Evolutionary conservation across 305 asterid species (phyloP).

Genomic region (Petunia hybrid): DNA sequence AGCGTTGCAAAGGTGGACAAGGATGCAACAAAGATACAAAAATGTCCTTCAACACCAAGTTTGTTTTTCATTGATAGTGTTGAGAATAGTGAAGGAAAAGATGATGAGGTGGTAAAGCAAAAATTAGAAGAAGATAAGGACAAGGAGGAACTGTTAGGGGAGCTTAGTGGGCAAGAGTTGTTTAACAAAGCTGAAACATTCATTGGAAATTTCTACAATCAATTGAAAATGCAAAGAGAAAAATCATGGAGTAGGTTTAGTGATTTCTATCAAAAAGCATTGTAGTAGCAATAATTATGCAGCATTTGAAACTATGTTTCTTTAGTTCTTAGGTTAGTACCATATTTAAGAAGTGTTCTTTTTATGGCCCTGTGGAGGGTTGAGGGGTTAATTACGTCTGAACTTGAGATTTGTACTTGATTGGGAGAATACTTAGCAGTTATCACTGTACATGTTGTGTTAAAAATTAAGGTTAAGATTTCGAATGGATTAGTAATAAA

Average conservation of each 20-base stretch:
- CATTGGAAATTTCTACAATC: slow-evolving; percentile 70
- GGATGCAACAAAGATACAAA: slow-evolving; percentile 24
- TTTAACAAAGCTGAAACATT: slow-evolving; percentile 68
- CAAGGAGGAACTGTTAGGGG: slow-evolving; percentile 35
- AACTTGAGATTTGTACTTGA: slow-evolving; percentile 13
- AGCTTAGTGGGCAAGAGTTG: slow-evolving; percentile 52
- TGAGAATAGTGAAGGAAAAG: neutral
- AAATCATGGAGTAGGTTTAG: slow-evolving; percentile 55
- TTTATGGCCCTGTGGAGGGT: too few species aligned
- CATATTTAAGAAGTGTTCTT: neutral
- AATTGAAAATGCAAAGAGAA: slow-evolving; percentile 77
- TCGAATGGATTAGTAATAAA: too few species aligned
- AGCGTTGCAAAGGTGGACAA: slow-evolving; percentile 10
- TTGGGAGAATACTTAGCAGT: neutral
- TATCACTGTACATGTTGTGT: too few species aligned
- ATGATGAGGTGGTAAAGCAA: slow-evolving; percentile 28
- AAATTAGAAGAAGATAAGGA: slow-evolving; percentile 33
- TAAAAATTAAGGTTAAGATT: too few species aligned
- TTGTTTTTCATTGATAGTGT: slow-evolving; percentile 52
- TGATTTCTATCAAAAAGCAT: slow-evolving; percentile 43
- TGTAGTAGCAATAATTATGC: neutral
- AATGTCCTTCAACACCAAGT: slow-evolving; percentile 46
- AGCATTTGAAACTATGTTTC: neutral
- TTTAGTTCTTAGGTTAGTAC: neutral
- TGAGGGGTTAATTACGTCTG: neutral